Evolutionary conservation across 805 yeast species (phyloP), one percentile per base, ranked within the genome.

Genomic region (Pichia deserticola): DNA sequence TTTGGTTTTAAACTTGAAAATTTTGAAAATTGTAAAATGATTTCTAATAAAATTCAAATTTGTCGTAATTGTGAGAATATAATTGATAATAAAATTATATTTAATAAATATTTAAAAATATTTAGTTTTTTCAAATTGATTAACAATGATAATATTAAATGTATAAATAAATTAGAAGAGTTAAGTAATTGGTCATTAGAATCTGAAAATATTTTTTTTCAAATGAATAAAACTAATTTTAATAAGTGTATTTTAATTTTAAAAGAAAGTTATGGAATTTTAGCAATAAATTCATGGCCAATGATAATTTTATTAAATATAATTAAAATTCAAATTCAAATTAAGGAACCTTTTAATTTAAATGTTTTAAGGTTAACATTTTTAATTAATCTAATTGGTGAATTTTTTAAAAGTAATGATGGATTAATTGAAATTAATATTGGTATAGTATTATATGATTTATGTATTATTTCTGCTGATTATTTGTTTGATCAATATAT

Each of bases 241-340:
- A 34, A 42, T 5, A 33, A 7, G 13, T 42, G 57, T 20, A 28
- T 45, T 6, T 15, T 8, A 5, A 13, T 49, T 9, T 44, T 47
- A 10, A 43, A 34, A 36, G 35, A 37, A 1, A 27, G 45, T 10
- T 25, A 30, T 11, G 42, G 30, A 4, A 10, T 36, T 27, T 36
- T 60, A 4, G 59, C 65, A 5, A 27, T 48, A 5, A 42, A 50
- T 15, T 51, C 60, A 4, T 60, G 65, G 65, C 64, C 63, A 25
- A 32, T 59, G 32, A 45, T 45, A 30, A 47, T 44, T 36, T 36
- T 57, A 9, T 38, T 53, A 12, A 39, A 44, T n/a, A 13, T 55
- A 10, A 28, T 59, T 33, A 51, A 49, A 32, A 48, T 33, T n/a
- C 44, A 44, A 15, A 41, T 51, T 9, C 45, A 46, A 15, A 35